Base-by-base conservation (phyloP, 257 asterid genomes). In the Solanum tarijense region DNA sequence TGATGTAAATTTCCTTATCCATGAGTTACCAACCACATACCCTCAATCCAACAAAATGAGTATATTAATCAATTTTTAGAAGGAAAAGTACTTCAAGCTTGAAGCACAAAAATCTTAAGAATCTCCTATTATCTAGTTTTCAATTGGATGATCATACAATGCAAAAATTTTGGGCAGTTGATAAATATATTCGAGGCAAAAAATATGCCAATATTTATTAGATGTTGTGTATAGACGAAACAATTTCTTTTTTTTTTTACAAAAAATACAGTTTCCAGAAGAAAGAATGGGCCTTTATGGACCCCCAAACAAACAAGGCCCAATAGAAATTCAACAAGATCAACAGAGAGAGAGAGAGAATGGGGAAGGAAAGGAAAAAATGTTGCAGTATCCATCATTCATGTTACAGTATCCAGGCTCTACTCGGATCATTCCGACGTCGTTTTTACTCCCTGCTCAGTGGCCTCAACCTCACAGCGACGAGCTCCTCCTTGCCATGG, bases 391-490 rank as follows among this genome's bases (percentile, higher is more conserved):
- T 90, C 99, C 99, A 76, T 94, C 94, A 65, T 96, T 93, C 92
- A 93, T 94, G 98, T 90, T 89, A 69, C 96, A 93, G 92, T 92
- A 93, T 82, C 99, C 99, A n/a, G 90, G 91, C 90, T 92, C 98
- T 88, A 93, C 92, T 32, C 92, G 98, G 91, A 74, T 92, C 87
- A 93, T 94, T 90, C 98, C 99, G 91, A 91, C 99, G 86, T 93
- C 98, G 89, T 94, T 86, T 90, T 81, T 96, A 87, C 98, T 96
- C 6, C 95, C 94, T 11, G 90, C 93, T 20, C 99, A 96, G 92
- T 97, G 99, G 99, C 98, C 99, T 55, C 94, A 91, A 65, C 99
- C 98, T 84, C 97, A 91, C 5, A 92, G 87, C 92, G 99, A 96
- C 89, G 99, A 97, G 90, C 91, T 95, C 58, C 94, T 97, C 87